Conservation (phyloP, 805 yeast genomes). For the Yamadazyma kitorensis region DNA sequence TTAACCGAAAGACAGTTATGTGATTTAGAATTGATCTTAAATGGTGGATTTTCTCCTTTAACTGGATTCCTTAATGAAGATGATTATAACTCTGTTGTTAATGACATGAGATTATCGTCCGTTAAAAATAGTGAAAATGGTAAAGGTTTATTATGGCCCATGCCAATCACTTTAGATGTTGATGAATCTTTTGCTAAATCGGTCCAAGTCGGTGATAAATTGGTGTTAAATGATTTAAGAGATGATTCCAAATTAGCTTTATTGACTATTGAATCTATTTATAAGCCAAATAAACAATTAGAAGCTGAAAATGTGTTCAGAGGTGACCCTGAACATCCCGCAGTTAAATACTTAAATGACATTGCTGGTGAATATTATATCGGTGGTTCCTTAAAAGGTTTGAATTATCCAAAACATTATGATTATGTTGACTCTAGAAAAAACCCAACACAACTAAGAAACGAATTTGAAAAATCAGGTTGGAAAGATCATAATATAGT, state of each 20-base stretch:
- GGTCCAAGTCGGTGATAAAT: slow-evolving; percentile 54
- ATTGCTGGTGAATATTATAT: slow-evolving; percentile 79
- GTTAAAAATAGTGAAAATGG: slow-evolving; percentile 27
- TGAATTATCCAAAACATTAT: slow-evolving; percentile 80
- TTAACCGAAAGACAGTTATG: slow-evolving; percentile 88
- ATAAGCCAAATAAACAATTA: slow-evolving; percentile 70
- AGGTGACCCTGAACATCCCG: slow-evolving; percentile 98
- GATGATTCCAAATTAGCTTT: slow-evolving; percentile 79
- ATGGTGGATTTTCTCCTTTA: slow-evolving; percentile 92
- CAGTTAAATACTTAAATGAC: slow-evolving; percentile 68
- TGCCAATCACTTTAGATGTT: slow-evolving; percentile 89
- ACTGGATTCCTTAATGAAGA: slow-evolving; percentile 63
- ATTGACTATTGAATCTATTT: slow-evolving; percentile 73
- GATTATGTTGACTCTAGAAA: slow-evolving; percentile 85
- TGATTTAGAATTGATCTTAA: slow-evolving; percentile 85
- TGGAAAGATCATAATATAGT: slow-evolving; percentile 78
- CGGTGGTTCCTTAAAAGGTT: slow-evolving; percentile 86
- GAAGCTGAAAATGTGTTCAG: slow-evolving; percentile 90
- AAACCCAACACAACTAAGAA: slow-evolving; percentile 87
- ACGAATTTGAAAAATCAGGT: slow-evolving; percentile 74
- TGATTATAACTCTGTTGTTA: slow-evolving; percentile 68
- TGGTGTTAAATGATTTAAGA: slow-evolving; percentile 77
- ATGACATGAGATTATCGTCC: slow-evolving; percentile 64
- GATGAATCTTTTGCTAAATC: slow-evolving; percentile 41
- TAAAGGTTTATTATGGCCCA: slow-evolving; percentile 79